Conservation (phyloP, 2,329 filamentous ascomycete genomes). For the Penicillium griseofulvum region DNA sequence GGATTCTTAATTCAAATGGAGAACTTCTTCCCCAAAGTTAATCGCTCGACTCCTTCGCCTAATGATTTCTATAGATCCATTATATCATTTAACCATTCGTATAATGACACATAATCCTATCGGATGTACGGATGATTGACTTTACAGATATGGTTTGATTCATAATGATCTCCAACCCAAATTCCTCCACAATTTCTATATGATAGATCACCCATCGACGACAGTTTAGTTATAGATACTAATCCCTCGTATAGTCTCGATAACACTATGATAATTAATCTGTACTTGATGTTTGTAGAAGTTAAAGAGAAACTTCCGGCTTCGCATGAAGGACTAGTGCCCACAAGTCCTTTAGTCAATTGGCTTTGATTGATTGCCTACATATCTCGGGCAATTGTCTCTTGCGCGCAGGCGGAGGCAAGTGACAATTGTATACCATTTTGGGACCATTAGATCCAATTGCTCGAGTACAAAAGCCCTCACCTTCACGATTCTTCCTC, state of each 20-base stretch:
- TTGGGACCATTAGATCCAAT: background rate
- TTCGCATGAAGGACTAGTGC: background rate
- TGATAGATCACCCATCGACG: background rate
- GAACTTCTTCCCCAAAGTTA: too few species aligned
- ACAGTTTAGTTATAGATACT: background rate
- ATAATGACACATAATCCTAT: background rate
- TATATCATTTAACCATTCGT: too few species aligned
- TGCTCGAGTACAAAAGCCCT: background rate
- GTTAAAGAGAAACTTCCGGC: background rate
- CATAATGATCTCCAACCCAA: background rate
- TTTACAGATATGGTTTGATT: background rate
- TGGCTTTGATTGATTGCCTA: too few species aligned
- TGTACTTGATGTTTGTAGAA: background rate
- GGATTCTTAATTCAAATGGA: too few species aligned
- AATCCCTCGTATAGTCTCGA: background rate
- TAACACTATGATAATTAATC: background rate
- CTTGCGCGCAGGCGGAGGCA: background rate
- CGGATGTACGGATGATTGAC: background rate
- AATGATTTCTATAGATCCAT: too few species aligned
- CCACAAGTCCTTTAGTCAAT: background rate
- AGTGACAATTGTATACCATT: background rate
- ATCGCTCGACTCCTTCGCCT: too few species aligned
- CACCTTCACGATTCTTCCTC: background rate
- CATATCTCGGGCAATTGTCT: background rate
- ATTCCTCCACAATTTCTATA: background rate